Evolutionary conservation across 2,329 filamentous ascomycete genomes (phyloP).

Genomic region (Nemania sp.): DNA sequence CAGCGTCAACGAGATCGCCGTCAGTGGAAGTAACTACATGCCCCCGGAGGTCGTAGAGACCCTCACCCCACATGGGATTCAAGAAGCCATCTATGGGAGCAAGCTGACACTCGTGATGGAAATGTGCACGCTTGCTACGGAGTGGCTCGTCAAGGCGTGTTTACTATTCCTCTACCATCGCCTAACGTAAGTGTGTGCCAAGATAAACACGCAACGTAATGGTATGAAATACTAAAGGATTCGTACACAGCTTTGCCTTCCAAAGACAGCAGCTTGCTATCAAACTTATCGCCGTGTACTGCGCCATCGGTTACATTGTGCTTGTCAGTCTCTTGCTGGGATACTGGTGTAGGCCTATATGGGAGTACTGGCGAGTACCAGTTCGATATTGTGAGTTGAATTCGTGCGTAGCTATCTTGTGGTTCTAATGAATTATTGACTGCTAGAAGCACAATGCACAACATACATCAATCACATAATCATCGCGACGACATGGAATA

Average conservation of each 20-base stretch:
- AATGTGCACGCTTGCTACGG: not conserved
- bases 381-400: not conserved
- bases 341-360: not conserved
- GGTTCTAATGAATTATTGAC: not conserved
- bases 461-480: conserved; percentile 1
- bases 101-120: not conserved
- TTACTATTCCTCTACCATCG: conserved; percentile 1
- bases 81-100: not conserved
- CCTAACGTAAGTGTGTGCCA: not conserved
- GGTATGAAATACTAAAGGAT: not conserved
- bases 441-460: not conserved
- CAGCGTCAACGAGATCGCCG: not conserved
- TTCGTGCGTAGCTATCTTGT: not conserved
- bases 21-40: not conserved
- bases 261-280: not conserved
- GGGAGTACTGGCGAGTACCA: not conserved
- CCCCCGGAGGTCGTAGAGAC: not conserved
- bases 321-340: not conserved
- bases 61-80: not conserved
- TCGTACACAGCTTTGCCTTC: not conserved
- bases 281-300: not conserved
- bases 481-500: conserved; percentile 1
- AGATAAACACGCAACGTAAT: not conserved
- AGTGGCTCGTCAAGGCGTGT: conserved; percentile 1
- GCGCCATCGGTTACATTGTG: not conserved